Base-by-base conservation (phyloP, 768 basidiomycete species). In the Collybiopsis confluens region DNA sequence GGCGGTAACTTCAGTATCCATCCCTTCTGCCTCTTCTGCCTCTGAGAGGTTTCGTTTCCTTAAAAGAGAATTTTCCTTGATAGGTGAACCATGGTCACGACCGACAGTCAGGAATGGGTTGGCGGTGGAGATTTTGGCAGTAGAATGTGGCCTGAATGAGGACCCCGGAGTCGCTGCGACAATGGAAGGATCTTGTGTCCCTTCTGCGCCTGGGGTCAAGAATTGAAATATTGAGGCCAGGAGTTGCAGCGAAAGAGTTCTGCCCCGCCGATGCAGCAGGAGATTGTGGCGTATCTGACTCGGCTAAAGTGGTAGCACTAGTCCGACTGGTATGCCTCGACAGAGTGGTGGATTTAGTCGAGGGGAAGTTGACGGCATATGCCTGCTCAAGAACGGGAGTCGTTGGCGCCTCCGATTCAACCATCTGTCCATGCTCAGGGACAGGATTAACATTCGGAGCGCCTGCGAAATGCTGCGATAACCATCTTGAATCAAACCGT, bases 401-500 rank as follows among this genome's bases (percentile, higher is more conserved):
- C n/a, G n/a, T n/a, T n/a, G n/a, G n/a, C n/a, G n/a, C n/a, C n/a
- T n/a, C n/a, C n/a, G n/a, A n/a, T n/a, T n/a, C n/a, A n/a, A n/a
- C n/a, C n/a, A n/a, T n/a, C n/a, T n/a, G n/a, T n/a, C n/a, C n/a
- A n/a, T n/a, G n/a, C n/a, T 11, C 47, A 21, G 35, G 47, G 20
- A 35, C 30, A n/a, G 30, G 9, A 5, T 18, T 35, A 35, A 21
- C 33, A 23, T 21, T 46, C 16, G 20, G 45, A 20, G 26, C 21
- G 10, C 11, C 5, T 13, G 11, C 21, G 13, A 16, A 47, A 48
- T 35, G 59, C 58, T 57, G 10, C 84, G 77, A 62, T 85, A 92
- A 0, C 83, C 90, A 0, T 75, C 76, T 61, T 91, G 89, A 2
- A 92, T 75, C 9, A 88, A 68, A 2, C 81, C 81, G 38, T 76